Evolutionary conservation across 2,329 filamentous ascomycete genomes (phyloP), one percentile per base, ranked within the genome.

Genomic region (Trichoderma hamatum): DNA sequence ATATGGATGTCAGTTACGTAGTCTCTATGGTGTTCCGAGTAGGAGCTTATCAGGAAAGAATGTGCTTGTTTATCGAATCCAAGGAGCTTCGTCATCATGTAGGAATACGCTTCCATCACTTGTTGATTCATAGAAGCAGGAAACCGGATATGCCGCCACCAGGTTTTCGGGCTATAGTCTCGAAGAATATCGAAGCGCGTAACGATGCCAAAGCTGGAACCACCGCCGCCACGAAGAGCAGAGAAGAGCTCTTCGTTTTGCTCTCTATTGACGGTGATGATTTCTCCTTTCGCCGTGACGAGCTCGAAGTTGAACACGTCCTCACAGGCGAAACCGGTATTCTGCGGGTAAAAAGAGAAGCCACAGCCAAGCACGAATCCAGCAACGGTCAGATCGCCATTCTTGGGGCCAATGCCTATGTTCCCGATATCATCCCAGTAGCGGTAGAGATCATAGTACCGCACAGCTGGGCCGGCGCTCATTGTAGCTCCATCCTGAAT

Each of bases 361-460:
- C 85, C 85, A 32, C 84, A 82, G 7, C 83, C 83, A 0, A 84
- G 79, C 4, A 81, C 72, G 30, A 84, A 76, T 1, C 84, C 84
- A 5, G 80, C 77, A 1, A 85, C 82, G 16, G 82, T 82, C 11
- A 84, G 80, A 5, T 75, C 74, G 0, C 77, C 73, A 11, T 77
- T 76, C 19, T 83, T 77, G 1, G 81, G 82, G 2, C 82, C 84
- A 0, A 78, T 75, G 2, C 82, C 80, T 4, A 77, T 75, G 3
- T 82, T 71, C 1, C 75, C 76, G 21, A 78, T 70, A 2, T 75
- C 72, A 19, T 84, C 83, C 0, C 85, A 77, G 3, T 67, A 70
- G 1, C 71, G 65, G 49, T 82, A 84, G 0, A 85, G 80, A 21
- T 82, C 74, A 19, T 76, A 74, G 82, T 84, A 87, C 11, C 79